phyloP scores from a whole-genome alignment of 208 protist species.

The Kentomonas sorsogonicus region DNA sequence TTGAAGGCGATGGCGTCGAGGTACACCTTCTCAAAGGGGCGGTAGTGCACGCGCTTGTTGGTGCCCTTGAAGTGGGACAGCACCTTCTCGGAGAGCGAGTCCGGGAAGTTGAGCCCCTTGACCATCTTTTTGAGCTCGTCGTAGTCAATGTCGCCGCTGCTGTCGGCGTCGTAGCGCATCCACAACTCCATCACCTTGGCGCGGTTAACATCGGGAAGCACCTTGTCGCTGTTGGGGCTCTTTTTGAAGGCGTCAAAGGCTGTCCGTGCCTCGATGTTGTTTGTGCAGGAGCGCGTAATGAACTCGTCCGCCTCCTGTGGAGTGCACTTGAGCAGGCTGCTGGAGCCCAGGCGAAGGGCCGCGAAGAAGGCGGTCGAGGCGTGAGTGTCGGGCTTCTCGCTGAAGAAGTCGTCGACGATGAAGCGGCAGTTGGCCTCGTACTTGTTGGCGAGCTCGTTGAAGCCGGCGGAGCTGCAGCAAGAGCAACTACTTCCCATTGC shows the following conservation, averaged over 20 bases:
- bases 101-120: slow-evolving; percentile 43
- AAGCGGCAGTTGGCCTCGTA: slow-evolving; percentile 18
- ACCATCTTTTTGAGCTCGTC: slow-evolving; percentile 39
- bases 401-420: slow-evolving; percentile 34
- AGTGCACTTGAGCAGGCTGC: slow-evolving; percentile 34
- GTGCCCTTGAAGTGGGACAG: slow-evolving; percentile 22
- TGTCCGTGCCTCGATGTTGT: slow-evolving; percentile 21
- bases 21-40: slow-evolving; percentile 42
- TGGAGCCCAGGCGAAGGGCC: slow-evolving; percentile 31
- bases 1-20: slow-evolving; percentile 30
- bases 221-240: slow-evolving; percentile 8
- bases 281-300: slow-evolving; percentile 27
- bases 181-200: slow-evolving; percentile 66
- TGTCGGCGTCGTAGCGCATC: slow-evolving; percentile 56
- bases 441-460: slow-evolving; percentile 15
- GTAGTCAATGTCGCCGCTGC: slow-evolving; percentile 49
- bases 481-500: slow-evolving; percentile 22
- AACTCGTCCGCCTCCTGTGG: slow-evolving; percentile 43
- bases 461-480: not conserved
- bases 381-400: too few relatives aligned
- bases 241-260: slow-evolving; percentile 31
- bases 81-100: slow-evolving; percentile 29
- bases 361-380: slow-evolving; percentile 58
- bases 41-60: slow-evolving; percentile 28
- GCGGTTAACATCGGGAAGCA: slow-evolving; percentile 35